Conservation (phyloP, 2,329 filamentous ascomycete species). For the Fusarium pseudocircinatum region DNA sequence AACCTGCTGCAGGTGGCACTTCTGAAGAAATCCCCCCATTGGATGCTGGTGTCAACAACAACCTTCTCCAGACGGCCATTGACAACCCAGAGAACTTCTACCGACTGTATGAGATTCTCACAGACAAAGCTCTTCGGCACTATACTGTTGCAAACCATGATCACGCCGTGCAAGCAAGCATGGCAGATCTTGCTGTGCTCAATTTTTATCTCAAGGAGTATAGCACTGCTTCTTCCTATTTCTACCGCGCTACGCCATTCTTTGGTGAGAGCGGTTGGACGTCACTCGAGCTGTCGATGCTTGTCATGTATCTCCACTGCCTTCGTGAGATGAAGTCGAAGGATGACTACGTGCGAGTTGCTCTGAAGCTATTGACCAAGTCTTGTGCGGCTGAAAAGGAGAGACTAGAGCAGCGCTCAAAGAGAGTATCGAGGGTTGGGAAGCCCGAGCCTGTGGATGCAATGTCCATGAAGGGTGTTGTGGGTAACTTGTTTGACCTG, state of each 20-base stretch:
- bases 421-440: constrained; percentile 31
- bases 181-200: constrained; percentile 86
- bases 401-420: constrained; percentile 52
- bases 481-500: constrained; percentile 58
- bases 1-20: constrained; percentile 34
- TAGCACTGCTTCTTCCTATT: constrained; percentile 76
- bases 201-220: constrained; percentile 83
- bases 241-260: constrained; percentile 79
- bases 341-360: constrained; percentile 81
- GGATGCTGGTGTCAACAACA: constrained; percentile 52
- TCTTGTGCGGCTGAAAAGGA: constrained; percentile 66
- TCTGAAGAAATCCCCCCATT: constrained; percentile 33
- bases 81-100: constrained; percentile 72
- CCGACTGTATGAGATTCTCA: constrained; percentile 77
- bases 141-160: constrained; percentile 81
- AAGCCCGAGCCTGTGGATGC: constrained; percentile 41
- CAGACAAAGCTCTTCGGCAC: constrained; percentile 83
- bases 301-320: constrained; percentile 86
- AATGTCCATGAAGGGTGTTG: constrained; percentile 57
- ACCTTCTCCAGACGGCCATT: constrained; percentile 68
- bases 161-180: constrained; percentile 79
- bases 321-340: constrained; percentile 78
- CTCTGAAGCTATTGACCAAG: constrained; percentile 78
- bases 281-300: constrained; percentile 80
- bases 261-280: constrained; percentile 84